A percentile compares a stretch with the other conserved stretches of the same genome.
These are phyloP conservation scores for Plasmodium fragile DNA, from an alignment of 169 alveolate genomes.

Conservation along the genomic window DNA sequence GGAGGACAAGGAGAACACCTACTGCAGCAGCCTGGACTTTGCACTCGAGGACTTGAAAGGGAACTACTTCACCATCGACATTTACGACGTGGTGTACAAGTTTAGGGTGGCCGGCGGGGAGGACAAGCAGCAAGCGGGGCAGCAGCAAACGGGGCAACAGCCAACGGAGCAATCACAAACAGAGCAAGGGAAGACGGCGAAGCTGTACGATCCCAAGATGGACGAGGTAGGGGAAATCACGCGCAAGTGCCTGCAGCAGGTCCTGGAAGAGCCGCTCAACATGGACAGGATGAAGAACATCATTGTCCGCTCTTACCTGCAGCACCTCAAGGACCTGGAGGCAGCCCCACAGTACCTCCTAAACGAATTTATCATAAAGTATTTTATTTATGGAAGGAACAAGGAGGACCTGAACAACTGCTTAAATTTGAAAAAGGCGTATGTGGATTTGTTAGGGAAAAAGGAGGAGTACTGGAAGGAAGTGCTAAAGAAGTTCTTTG, in stretches of 20 bases:
- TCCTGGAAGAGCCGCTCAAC: constrained; percentile 68
- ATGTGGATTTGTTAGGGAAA: constrained; percentile 29
- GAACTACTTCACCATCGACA: constrained; percentile 63
- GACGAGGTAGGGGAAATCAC: constrained; percentile 71
- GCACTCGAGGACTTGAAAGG: constrained; percentile 76
- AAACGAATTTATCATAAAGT: constrained; percentile 77
- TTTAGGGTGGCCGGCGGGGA: background rate
- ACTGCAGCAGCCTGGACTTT: constrained; percentile 80
- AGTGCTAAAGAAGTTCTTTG: constrained; percentile 56
- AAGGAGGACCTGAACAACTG: constrained; percentile 72
- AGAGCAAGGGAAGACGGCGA: background rate
- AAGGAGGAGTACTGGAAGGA: constrained; percentile 84
- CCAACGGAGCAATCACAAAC: background rate
- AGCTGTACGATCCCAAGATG: constrained; percentile 46
- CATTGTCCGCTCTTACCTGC: constrained; percentile 74
- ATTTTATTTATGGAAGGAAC: constrained; percentile 72
- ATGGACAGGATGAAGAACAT: constrained; percentile 79
- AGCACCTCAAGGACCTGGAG: constrained; percentile 78
- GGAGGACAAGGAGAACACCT: constrained; percentile 80
- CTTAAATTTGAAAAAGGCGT: constrained; percentile 60
- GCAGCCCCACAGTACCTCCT: constrained; percentile 79
- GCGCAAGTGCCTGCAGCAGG: constrained; percentile 61
- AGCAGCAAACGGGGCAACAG: too few relatives aligned
- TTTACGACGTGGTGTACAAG: constrained; percentile 79
- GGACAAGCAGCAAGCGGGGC: background rate